These are phyloP conservation scores for Mallotus japonicus DNA, from an alignment of 441 rosid species.

Conservation along the genomic window DNA sequence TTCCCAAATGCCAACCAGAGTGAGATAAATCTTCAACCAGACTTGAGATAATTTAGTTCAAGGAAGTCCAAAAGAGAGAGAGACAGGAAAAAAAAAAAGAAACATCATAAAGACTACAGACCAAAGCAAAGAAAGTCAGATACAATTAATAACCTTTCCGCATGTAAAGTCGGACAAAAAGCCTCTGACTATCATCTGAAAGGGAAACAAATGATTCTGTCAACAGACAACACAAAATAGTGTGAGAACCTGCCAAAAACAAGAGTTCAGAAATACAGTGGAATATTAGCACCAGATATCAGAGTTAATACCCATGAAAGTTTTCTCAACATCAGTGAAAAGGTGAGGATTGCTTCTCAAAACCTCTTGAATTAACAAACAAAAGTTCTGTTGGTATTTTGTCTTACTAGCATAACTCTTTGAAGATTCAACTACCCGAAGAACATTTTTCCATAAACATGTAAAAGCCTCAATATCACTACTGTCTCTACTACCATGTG, in stretches of 20 bases:
- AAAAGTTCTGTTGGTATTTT: conserved; percentile 74
- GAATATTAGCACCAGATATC: conserved; percentile 17
- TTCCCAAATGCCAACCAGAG: not conserved
- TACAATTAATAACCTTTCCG: conserved; percentile 62
- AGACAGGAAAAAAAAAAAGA: not conserved
- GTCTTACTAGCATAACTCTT: conserved; percentile 40
- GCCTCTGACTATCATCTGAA: conserved; percentile 73
- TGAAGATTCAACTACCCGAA: conserved; percentile 50
- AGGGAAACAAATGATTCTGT: conserved; percentile 70
- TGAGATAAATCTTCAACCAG: not conserved
- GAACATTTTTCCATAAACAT: conserved; percentile 54
- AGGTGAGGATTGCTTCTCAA: conserved; percentile 54
- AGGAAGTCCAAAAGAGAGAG: not conserved
- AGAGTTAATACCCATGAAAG: conserved; percentile 54
- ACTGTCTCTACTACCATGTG: conserved; percentile 32
- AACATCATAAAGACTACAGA: not conserved
- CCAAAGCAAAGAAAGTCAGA: not conserved
- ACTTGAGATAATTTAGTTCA: not conserved
- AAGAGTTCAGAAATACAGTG: not conserved
- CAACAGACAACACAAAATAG: conserved; percentile 27
- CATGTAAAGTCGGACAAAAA: conserved; percentile 79
- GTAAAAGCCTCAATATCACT: conserved; percentile 35
- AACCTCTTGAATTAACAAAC: conserved; percentile 62
- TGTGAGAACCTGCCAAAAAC: conserved; percentile 11
- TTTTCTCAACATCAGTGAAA: conserved; percentile 58